Evolutionary conservation across 306 rosid genomes (phyloP), one percentile per base, ranked within the genome.

Genomic region (Quercus bicolor): DNA sequence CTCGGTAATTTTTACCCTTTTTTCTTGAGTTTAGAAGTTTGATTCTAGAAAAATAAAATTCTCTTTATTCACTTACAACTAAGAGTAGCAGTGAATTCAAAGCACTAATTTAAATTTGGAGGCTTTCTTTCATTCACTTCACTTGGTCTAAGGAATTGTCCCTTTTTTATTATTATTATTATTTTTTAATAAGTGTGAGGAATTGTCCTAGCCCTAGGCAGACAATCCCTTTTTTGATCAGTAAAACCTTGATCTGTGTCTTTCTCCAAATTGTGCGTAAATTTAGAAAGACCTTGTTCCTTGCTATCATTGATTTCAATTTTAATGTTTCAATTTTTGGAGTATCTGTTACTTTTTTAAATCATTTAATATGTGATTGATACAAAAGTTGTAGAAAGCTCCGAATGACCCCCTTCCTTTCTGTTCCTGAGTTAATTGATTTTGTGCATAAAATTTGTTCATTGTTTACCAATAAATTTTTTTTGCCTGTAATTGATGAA

Each of bases 1-100:
- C 86, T 96, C 98, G 89, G 96, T 96, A 93, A 68, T 56, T 78
- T 78, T 53, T 79, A 40, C 56, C 75, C 73, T 57, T 56, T 43
- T 34, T 70, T 34, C 31, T 64, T 68, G 70, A 57, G 53, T 72
- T 73, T 75, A 60, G 68, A 21, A 19, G 45, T 64, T 29, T 18
- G 24, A 57, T 76, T 80, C 23, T 59, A 26, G 56, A 66, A 75
- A 70, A 62, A 26, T 62, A 15, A 6, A 10, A 23, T 28, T 28
- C 37, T 5, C 29, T 28, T 13, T 28, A 23, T 28, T 28, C 5
- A 26, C 40, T 28, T 62, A 26, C 7, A 68, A 68, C n/a, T 3
- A n/a, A 66, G 45, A 66, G 14, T 1, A 33, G 48, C 24, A 18
- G 7, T 66, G 51, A 18, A 19, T 66, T 33, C 26, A 33, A 19